These are phyloP conservation scores for Trichoderma citrinoviride DNA, from an alignment of 2,329 filamentous ascomycete species.

Conservation along the genomic window DNA sequence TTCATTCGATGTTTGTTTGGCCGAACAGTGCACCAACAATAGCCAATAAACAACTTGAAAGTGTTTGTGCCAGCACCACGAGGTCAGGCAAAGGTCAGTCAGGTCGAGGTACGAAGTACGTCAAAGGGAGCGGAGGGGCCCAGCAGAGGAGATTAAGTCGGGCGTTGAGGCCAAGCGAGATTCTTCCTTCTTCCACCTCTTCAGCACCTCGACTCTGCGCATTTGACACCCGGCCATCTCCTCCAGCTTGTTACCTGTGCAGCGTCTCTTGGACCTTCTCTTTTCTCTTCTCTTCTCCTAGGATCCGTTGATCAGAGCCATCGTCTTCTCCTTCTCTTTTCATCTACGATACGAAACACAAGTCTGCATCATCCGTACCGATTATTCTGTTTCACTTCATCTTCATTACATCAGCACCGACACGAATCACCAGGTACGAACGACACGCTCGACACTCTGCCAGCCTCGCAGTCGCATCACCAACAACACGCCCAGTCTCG, in stretches of 20 bases:
- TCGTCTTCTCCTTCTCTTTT: background rate
- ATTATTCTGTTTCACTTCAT: background rate
- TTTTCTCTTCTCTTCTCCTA: background rate
- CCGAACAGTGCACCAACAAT: background rate
- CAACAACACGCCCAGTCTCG: background rate
- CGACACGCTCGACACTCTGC: background rate
- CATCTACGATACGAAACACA: no score
- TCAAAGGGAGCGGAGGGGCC: no score
- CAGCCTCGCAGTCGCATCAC: background rate
- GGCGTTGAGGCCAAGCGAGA: slow-evolving; percentile 3
- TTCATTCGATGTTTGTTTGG: background rate
- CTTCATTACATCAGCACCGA: background rate
- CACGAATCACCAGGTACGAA: background rate
- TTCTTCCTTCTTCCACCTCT: slow-evolving; percentile 4
- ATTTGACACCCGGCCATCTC: background rate
- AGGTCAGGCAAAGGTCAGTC: background rate
- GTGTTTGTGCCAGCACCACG: slow-evolving; percentile 2
- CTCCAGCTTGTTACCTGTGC: background rate
- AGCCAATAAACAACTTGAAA: background rate
- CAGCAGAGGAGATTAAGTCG: no score
- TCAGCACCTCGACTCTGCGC: background rate
- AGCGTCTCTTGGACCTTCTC: background rate
- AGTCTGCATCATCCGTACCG: no score
- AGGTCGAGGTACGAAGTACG: background rate
- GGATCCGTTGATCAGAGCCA: background rate